Evolutionary conservation across 805 yeast species (phyloP).

Genomic region (Candida andamanensis): DNA sequence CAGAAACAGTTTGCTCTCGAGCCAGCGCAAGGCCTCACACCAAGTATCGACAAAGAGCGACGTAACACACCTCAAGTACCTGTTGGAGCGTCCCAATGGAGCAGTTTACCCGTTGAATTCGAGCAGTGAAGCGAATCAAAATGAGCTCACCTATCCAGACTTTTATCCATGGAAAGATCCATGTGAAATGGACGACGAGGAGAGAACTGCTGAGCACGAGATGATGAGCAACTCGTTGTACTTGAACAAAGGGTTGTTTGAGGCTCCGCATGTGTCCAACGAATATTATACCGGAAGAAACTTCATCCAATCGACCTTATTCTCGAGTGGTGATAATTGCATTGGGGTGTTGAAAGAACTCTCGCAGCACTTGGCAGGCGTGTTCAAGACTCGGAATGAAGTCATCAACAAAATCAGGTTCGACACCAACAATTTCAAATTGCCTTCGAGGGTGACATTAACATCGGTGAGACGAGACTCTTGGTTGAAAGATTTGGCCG

Average conservation of each 20-base stretch:
- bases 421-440: conserved; percentile 48
- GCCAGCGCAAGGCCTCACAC: conserved; percentile 15
- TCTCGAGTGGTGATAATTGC: conserved; percentile 31
- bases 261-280: conserved; percentile 54
- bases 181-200: conserved; percentile 17
- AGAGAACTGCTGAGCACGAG: conserved; percentile 41
- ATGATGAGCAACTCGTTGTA: conserved; percentile 43
- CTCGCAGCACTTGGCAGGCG: conserved; percentile 33
- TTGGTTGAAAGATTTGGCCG: conserved; percentile 81
- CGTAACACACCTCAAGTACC: conserved; percentile 28
- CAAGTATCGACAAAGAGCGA: conserved; percentile 25
- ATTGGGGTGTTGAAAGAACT: conserved; percentile 31
- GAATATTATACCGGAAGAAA: conserved; percentile 70
- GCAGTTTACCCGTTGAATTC: conserved; percentile 30
- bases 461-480: conserved; percentile 81
- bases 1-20: conserved; percentile 23
- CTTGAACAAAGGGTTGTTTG: conserved; percentile 68
- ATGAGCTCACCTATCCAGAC: conserved; percentile 52
- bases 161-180: conserved; percentile 66
- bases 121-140: conserved; percentile 3
- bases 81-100: conserved; percentile 29
- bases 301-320: conserved; percentile 44
- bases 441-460: conserved; percentile 85
- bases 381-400: conserved; percentile 35
- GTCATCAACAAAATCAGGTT: conserved; percentile 32